These are phyloP conservation scores for Clavariopsis aquatica DNA, from an alignment of 495 filamentous ascomycete genomes.

Conservation along the genomic window DNA sequence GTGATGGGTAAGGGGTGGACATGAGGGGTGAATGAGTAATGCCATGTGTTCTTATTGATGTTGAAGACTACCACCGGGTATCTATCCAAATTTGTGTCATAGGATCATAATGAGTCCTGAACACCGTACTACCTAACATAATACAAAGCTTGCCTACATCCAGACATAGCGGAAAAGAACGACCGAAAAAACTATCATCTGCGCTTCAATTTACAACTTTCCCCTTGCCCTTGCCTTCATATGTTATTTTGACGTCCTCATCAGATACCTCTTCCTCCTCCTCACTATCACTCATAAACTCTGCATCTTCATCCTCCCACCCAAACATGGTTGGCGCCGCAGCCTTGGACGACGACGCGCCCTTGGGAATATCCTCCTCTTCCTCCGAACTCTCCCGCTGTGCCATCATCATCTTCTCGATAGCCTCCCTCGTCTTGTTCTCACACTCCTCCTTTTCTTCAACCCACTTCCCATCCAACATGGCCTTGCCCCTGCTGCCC, in stretches of 20 bases:
- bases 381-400: slow-evolving; percentile 27
- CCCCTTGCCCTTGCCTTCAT: slow-evolving; percentile 36
- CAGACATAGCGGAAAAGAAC: neutral
- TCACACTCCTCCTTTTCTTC: slow-evolving; percentile 85
- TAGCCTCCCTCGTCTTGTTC: slow-evolving; percentile 81
- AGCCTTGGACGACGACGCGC: slow-evolving; percentile 19
- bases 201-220: slow-evolving; percentile 16
- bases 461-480: slow-evolving; percentile 83
- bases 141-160: neutral
- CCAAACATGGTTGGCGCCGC: slow-evolving; percentile 33
- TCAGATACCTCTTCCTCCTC: slow-evolving; percentile 32
- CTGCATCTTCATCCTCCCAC: slow-evolving; percentile 42
- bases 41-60: neutral
- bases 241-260: slow-evolving; percentile 14
- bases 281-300: slow-evolving; percentile 39
- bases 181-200: neutral
- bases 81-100: neutral
- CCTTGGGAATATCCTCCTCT: slow-evolving; percentile 9
- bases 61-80: neutral
- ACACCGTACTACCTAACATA: slow-evolving; percentile 3
- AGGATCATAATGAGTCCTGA: neutral
- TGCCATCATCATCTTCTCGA: slow-evolving; percentile 50
- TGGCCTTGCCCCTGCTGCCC: slow-evolving; percentile 62
- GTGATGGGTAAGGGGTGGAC: neutral
- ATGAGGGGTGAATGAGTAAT: neutral